These are phyloP conservation scores for Tolypocladium paradoxum DNA, from an alignment of 2,329 filamentous ascomycete species.

Conservation along the genomic window DNA sequence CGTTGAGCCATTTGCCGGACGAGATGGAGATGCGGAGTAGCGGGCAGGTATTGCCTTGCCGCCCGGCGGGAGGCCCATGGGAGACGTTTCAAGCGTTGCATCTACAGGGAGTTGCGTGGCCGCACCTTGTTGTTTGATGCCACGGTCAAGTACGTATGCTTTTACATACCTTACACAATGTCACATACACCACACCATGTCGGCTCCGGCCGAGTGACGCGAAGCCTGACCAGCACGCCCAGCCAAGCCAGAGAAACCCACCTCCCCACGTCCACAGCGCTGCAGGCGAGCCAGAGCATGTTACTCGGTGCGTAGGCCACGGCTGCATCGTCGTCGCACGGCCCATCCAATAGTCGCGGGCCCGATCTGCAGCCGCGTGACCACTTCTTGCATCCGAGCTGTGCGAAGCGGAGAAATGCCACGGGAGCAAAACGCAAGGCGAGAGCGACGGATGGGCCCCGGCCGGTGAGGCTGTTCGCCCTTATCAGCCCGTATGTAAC, in stretches of 20 bases:
- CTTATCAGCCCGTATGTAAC: background rate
- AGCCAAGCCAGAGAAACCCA: too few species aligned
- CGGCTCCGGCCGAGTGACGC: background rate
- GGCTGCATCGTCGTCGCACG: background rate
- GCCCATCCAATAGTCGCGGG: background rate
- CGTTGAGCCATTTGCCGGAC: background rate
- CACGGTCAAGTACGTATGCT: background rate
- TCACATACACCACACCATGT: background rate
- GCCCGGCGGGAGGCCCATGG: background rate
- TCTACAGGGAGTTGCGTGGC: background rate
- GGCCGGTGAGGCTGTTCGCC: background rate
- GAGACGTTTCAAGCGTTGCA: background rate
- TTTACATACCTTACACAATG: background rate
- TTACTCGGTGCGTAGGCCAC: background rate
- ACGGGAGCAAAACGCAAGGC: background rate
- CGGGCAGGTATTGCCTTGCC: background rate
- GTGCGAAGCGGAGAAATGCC: background rate
- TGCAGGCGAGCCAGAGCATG: background rate
- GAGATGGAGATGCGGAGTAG: background rate
- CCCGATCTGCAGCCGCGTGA: background rate
- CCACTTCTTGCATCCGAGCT: slow-evolving; percentile 6
- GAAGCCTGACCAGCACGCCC: background rate
- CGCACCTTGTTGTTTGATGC: background rate
- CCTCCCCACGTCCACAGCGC: background rate
- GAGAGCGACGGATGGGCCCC: background rate